Conservation (phyloP, 176 grass and related monocot genomes). For the Cenchrus fungigraminus region DNA sequence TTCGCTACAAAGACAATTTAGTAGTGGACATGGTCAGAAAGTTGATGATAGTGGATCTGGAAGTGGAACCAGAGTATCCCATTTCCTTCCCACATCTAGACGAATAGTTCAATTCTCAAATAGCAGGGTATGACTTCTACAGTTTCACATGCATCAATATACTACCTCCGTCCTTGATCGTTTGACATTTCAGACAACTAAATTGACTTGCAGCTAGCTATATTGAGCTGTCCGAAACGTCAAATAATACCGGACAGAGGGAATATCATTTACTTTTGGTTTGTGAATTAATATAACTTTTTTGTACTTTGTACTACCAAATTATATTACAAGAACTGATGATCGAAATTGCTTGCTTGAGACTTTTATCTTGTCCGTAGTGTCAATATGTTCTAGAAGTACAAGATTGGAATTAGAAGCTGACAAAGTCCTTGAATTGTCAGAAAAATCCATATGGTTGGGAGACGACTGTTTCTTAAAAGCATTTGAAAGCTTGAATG, state of each 20-base stretch:
- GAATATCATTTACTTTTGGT: background rate
- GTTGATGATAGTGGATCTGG: constrained; percentile 59
- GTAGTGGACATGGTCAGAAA: constrained; percentile 75
- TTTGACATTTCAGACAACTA: too few species aligned
- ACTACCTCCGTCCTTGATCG: too few species aligned
- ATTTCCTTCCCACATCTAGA: constrained; percentile 93
- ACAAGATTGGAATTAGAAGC: background rate
- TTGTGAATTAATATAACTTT: background rate
- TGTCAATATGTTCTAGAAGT: background rate
- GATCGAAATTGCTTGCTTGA: background rate
- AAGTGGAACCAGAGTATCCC: constrained; percentile 76
- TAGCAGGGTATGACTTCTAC: constrained; percentile 65
- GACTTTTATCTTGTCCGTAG: background rate
- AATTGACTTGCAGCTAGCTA: too few species aligned
- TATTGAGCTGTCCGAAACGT: too few species aligned
- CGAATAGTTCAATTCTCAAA: constrained; percentile 98
- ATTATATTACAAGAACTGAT: background rate
- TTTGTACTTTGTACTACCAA: background rate
- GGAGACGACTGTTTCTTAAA: background rate
- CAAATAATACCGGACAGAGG: too few species aligned
- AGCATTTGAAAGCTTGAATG: constrained; percentile 4
- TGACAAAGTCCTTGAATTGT: background rate
- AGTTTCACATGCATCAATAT: background rate
- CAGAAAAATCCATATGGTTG: background rate
- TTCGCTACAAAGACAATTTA: constrained; percentile 92